phyloP scores from a whole-genome alignment of 306 rosid genomes.

The Urtica urens region DNA sequence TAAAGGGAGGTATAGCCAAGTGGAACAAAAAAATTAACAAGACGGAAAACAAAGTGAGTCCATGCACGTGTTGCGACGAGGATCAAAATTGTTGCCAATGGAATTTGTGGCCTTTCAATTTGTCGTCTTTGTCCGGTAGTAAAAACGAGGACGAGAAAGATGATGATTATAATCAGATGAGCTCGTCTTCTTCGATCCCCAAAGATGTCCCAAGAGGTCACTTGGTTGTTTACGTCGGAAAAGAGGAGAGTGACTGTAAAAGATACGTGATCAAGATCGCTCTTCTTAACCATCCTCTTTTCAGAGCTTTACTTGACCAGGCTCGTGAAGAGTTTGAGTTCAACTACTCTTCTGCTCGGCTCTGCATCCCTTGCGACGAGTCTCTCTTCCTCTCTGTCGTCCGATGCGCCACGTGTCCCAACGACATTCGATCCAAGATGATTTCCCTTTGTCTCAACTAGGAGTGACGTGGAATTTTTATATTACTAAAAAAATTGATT shows the following conservation, averaged over 20 bases:
- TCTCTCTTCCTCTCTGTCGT: slow-evolving; percentile 52
- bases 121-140: slow-evolving; percentile 6
- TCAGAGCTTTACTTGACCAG: slow-evolving; percentile 74
- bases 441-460: slow-evolving; percentile 18
- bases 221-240: slow-evolving; percentile 76
- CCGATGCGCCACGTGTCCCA: slow-evolving; percentile 46
- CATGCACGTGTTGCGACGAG: slow-evolving; percentile 40
- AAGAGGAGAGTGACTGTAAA: slow-evolving; percentile 38
- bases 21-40: slow-evolving; percentile 55
- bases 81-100: slow-evolving; percentile 37
- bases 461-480: not conserved
- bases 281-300: slow-evolving; percentile 70
- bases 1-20: slow-evolving; percentile 53
- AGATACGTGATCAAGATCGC: slow-evolving; percentile 65
- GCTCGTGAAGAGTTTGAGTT: slow-evolving; percentile 73
- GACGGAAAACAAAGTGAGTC: slow-evolving; percentile 16
- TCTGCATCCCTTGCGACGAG: slow-evolving; percentile 81
- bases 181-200: slow-evolving; percentile 60
- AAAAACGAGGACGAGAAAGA: slow-evolving; percentile 31
- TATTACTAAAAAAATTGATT: slow-evolving; percentile 8
- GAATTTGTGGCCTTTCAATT: slow-evolving; percentile 29
- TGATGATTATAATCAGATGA: too few species aligned
- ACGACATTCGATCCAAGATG: slow-evolving; percentile 9
- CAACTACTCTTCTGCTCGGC: slow-evolving; percentile 45
- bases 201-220: slow-evolving; percentile 95